Percentiles rank a stretch among this genome's conserved stretches.
These are phyloP conservation scores for Wickerhamiella sergipiensis DNA, from an alignment of 805 yeast genomes.

Conservation along the genomic window DNA sequence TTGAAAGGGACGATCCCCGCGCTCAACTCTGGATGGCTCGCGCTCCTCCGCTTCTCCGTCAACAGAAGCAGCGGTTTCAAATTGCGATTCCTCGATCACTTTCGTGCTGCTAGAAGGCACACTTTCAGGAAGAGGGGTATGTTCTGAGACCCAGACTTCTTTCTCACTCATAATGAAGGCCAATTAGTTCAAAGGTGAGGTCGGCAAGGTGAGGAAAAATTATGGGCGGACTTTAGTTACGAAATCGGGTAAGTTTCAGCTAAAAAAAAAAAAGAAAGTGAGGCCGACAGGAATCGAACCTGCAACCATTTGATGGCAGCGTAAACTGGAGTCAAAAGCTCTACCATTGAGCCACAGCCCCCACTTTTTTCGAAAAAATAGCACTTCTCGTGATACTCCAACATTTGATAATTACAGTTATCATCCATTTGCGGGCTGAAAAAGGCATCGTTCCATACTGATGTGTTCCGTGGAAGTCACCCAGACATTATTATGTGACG, in stretches of 20 bases:
- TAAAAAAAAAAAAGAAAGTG: neutral
- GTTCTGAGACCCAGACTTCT: neutral
- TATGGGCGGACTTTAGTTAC: neutral
- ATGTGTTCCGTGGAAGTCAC: no score
- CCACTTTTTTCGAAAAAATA: neutral
- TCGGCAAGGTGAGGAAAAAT: neutral
- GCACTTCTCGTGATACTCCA: neutral
- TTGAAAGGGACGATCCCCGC: constrained; percentile 79
- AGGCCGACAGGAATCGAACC: constrained; percentile 5
- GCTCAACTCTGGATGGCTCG: constrained; percentile 23
- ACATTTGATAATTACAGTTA: no score
- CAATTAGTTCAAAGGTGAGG: neutral
- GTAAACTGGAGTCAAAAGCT: constrained; percentile 3
- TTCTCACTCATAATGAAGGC: neutral
- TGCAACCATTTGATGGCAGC: constrained; percentile 5
- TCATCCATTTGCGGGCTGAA: no score
- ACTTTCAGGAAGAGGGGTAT: neutral
- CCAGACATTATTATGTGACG: no score
- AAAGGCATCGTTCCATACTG: no score
- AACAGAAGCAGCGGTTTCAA: neutral
- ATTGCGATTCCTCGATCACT: neutral
- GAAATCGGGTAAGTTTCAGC: neutral
- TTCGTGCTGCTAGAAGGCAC: neutral
- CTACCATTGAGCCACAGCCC: constrained; percentile 5
- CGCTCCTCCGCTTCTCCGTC: neutral